These are phyloP conservation scores for Aureobasidium musti DNA, from an alignment of 2,329 filamentous ascomycete genomes.

Conservation along the genomic window DNA sequence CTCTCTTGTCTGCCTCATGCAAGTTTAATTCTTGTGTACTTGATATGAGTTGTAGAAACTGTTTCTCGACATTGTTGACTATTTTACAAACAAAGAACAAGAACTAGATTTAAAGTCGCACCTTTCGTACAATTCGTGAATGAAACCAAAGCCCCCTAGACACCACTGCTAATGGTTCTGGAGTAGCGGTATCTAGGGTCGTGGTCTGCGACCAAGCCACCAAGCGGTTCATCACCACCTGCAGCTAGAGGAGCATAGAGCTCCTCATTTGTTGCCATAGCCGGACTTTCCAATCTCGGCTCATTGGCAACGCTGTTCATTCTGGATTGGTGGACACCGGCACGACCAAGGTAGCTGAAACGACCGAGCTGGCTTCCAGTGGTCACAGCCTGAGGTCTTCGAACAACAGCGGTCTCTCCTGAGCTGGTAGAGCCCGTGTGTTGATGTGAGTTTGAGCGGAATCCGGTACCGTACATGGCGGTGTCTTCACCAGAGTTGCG, in stretches of 20 bases:
- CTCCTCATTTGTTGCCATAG: conserved; percentile 30
- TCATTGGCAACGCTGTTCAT: conserved; percentile 8
- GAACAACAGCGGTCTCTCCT: conserved; percentile 29
- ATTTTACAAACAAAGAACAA: not conserved
- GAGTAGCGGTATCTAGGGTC: conserved; percentile 30
- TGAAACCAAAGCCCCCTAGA: not conserved
- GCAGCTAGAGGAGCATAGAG: conserved; percentile 30
- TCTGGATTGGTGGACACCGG: conserved; percentile 9
- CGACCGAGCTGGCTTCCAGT: conserved; percentile 30
- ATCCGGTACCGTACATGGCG: conserved; percentile 34
- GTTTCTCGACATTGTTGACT: not conserved
- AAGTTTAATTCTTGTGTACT: not conserved
- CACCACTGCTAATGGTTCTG: conserved; percentile 33
- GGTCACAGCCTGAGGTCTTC: conserved; percentile 30
- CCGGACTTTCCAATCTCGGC: conserved; percentile 29
- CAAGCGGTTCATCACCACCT: conserved; percentile 29
- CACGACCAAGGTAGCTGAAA: conserved; percentile 30
- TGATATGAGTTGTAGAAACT: not conserved
- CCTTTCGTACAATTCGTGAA: not conserved
- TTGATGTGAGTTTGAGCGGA: conserved; percentile 28
- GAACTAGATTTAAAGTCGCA: not conserved
- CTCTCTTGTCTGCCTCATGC: not conserved
- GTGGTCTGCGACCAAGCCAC: conserved; percentile 27
- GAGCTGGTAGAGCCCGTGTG: conserved; percentile 28
- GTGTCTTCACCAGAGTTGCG: conserved; percentile 4